Evolutionary conservation across 2,329 filamentous ascomycete species (phyloP).

Genomic region (Diaporthe batatas): DNA sequence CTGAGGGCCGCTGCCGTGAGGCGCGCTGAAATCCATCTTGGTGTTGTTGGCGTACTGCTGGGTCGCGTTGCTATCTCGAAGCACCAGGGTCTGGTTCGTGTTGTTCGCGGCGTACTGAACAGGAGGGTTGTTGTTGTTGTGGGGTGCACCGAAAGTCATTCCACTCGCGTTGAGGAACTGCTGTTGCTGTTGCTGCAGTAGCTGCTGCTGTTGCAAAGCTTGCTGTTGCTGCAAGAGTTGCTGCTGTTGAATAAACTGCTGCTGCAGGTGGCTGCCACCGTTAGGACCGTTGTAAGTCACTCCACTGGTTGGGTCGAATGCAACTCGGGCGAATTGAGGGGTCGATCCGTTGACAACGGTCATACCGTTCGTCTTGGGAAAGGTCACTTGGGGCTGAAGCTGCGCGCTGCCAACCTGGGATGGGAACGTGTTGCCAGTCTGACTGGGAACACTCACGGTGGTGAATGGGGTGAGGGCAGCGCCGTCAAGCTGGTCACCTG

Average conservation of each 20-base stretch:
- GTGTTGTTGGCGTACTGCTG: background rate
- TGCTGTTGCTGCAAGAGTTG: background rate
- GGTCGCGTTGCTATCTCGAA: background rate
- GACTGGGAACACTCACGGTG: background rate
- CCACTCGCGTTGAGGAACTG: background rate
- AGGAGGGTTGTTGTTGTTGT: background rate
- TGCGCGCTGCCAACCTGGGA: conserved; percentile 2
- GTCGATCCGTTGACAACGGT: background rate
- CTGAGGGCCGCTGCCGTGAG: background rate
- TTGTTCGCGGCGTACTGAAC: background rate
- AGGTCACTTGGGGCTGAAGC: background rate
- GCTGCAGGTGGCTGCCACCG: background rate
- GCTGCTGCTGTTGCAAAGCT: background rate
- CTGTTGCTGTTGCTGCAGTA: background rate
- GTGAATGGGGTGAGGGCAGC: background rate
- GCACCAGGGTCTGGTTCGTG: background rate
- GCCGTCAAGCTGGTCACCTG: background rate
- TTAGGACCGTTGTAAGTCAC: background rate
- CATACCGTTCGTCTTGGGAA: conserved; percentile 11
- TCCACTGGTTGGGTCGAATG: background rate
- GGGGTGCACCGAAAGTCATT: background rate
- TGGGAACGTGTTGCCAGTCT: conserved; percentile 7
- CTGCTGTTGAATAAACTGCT: background rate
- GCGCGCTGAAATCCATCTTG: background rate
- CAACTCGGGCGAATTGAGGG: background rate